Evolutionary conservation across 371 early-diverging fungal genomes (phyloP).

Genomic region (Rhizopus delemar): DNA sequence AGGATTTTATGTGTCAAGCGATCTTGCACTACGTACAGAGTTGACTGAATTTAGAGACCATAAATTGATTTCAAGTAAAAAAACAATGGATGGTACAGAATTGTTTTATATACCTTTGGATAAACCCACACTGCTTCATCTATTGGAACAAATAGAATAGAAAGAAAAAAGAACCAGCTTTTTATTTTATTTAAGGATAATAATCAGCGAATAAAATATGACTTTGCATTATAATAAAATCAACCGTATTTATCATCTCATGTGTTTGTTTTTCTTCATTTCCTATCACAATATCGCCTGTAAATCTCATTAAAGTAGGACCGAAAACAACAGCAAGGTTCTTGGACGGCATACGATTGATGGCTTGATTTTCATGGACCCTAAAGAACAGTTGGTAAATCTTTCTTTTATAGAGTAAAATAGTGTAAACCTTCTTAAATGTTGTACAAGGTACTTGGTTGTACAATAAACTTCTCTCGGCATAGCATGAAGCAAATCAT

Average conservation of each 20-base stretch:
- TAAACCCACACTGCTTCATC: constrained; percentile 54
- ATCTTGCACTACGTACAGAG: constrained; percentile 79
- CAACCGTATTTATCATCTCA: constrained; percentile 24
- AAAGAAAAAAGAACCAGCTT: neutral
- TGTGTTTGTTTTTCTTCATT: constrained; percentile 26
- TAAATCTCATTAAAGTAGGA: constrained; percentile 74
- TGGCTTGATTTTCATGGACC: constrained; percentile 51
- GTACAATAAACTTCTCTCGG: constrained; percentile 38
- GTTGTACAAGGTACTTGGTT: constrained; percentile 32
- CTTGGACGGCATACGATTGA: constrained; percentile 82
- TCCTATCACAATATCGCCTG: constrained; percentile 5
- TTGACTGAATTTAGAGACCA: constrained; percentile 93
- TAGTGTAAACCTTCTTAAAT: constrained; percentile 23
- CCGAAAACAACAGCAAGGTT: constrained; percentile 92
- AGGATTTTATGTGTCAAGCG: constrained; percentile 79
- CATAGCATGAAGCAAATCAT: constrained; percentile 24
- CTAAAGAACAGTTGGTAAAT: constrained; percentile 18
- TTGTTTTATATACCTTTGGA: constrained; percentile 81
- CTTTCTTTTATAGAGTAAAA: too few species aligned
- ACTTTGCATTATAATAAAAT: constrained; percentile 25
- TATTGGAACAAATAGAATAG: constrained; percentile 56
- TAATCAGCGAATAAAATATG: constrained; percentile 28
- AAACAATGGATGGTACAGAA: constrained; percentile 75
- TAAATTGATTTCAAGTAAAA: constrained; percentile 71
- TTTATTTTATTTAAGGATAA: constrained; percentile 2